Evolutionary conservation across 2,329 filamentous ascomycete genomes (phyloP), one percentile per base, ranked within the genome.

Genomic region (Phymatotrichopsis omnivora): DNA sequence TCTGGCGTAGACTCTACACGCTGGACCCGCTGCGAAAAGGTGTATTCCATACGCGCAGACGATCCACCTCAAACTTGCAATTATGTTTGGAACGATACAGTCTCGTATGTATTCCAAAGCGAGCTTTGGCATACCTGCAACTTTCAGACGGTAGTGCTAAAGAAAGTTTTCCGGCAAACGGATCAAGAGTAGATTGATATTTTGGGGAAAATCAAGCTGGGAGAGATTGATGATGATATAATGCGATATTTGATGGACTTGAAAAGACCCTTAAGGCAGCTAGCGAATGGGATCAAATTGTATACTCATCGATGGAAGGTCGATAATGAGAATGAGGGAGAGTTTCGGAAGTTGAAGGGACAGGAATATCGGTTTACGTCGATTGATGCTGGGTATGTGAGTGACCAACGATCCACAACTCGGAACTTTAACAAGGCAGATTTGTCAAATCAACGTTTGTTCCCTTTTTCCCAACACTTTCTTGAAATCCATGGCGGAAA

Each of bases 51-150:
- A 14, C 14, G 30, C 10, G 12, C n/a, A n/a, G n/a, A n/a, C n/a
- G n/a, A n/a, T n/a, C n/a, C n/a, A n/a, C n/a, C n/a, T n/a, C n/a
- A n/a, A n/a, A 16, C 22, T 34, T 55, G 53, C 33, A 28, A 28
- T 16, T 45, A 55, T 16, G 38, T 47, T 22, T 53, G 51, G 42
- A 55, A 55, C 22, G 51, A 55, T 19, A 60, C 59, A 11, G 69
- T 79, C 7, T 76, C 75, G 54, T 80, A 74, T 72, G 76, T 75
- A 0, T 80, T 80, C 53, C 63, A 65, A 14, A 76, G 72, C 52
- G 45, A 60, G 2, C 68, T 68, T 0, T 81, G 76, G 77, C 48
- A 62, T 10, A 62, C 71, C 33, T 73, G 73, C 51, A 54, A 69
- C 2, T 78, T 80, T 54, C 59, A 58, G 2, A 65, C 74, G 45